Evolutionary conservation across 2,329 filamentous ascomycete species (phyloP), one percentile per base, ranked within the genome.

Genomic region (Trichoderma polysporum): DNA sequence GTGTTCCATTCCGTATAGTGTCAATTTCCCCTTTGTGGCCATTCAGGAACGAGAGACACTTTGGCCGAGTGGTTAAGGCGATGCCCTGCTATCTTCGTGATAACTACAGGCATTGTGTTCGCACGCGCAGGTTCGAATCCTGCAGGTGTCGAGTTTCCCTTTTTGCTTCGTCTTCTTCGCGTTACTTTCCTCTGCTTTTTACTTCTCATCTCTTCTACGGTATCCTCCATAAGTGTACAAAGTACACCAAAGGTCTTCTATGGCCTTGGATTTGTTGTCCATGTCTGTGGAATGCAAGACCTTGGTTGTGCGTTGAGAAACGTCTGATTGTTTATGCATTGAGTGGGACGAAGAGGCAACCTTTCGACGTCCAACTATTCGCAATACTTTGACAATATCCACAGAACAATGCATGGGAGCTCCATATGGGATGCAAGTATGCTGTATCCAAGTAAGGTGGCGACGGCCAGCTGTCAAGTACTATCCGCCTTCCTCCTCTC

Each of bases 111-210:
- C 62, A 65, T 65, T 65, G 62, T 65, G 62, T 65, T 65, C 53
- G 62, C 62, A 65, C 53, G 62, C 62, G 62, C 53, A 65, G 53
- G 62, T 50, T 58, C 62, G 52, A 65, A 65, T 65, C 62, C 62
- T 58, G 52, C 62, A 65, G 62, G 53, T 65, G 62, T 65, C 62
- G 53, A 6, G 3, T 8, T 12, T 17, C 17, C 41, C n/a, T 50
- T 65, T 65, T 58, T 65, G 50, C 50, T n/a, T 31, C 35, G 17
- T 31, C 9, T n/a, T 41, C 47, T 47, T n/a, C n/a, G 29, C 41
- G 31, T 58, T 27, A 25, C 6, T 19, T 52, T 19, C 22, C 13
- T 22, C 13, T 17, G 19, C 29, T 27, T 7, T 35, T 15, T 13
- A 15, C 22, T 27, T 29, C 35, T 22, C 15, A 10, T 29, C 6